Evolutionary conservation across 352 stramenopile species (phyloP).

Genomic region (Pythium aphanidermatum): DNA sequence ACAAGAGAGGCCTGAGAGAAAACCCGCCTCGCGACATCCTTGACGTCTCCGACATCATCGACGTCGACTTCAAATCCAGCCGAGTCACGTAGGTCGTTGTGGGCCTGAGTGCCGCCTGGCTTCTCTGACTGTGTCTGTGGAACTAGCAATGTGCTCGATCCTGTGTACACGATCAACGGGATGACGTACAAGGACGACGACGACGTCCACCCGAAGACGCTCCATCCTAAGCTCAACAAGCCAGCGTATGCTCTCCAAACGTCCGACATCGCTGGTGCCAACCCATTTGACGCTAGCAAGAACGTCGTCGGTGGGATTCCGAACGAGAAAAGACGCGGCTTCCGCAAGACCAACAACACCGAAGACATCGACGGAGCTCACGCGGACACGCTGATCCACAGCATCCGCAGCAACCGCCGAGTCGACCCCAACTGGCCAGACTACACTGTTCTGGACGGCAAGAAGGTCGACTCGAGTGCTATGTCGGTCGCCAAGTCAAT

Average conservation of each 20-base stretch:
- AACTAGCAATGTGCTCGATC: constrained; percentile 59
- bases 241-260: constrained; percentile 46
- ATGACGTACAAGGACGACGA: constrained; percentile 47
- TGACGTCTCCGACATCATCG: constrained; percentile 59
- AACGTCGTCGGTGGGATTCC: constrained; percentile 52
- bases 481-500: constrained; percentile 66
- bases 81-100: constrained; percentile 49
- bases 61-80: constrained; percentile 63
- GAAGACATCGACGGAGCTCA: constrained; percentile 56
- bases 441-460: constrained; percentile 56
- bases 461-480: constrained; percentile 51
- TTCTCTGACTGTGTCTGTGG: too few relatives aligned
- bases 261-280: constrained; percentile 57
- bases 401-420: constrained; percentile 55
- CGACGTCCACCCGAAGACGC: constrained; percentile 32
- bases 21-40: constrained; percentile 57
- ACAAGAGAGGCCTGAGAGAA: constrained; percentile 45
- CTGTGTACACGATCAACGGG: constrained; percentile 68
- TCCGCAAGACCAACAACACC: constrained; percentile 48
- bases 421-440: constrained; percentile 60
- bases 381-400: constrained; percentile 60
- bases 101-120: not conserved
- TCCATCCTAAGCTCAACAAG: constrained; percentile 50
- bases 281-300: constrained; percentile 38
- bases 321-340: constrained; percentile 50